Conservation (phyloP, 164 flowering plant species). For the Santalum album region DNA sequence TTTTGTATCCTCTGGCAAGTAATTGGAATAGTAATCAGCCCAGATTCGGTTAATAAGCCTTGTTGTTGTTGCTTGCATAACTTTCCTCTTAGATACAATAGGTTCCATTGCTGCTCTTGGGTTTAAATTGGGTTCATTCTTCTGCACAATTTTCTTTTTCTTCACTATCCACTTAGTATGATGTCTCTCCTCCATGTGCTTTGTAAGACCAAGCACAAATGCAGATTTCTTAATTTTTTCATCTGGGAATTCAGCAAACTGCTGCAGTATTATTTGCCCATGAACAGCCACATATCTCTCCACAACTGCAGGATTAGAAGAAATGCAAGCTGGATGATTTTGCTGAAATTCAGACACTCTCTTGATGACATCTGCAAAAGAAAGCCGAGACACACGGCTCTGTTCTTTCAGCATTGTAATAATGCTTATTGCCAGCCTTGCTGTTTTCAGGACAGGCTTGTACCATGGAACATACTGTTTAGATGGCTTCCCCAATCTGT, state of each 20-base stretch:
- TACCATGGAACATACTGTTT: slow-evolving; percentile 93
- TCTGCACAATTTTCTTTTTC: slow-evolving; percentile 34
- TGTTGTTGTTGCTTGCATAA: slow-evolving; percentile 84
- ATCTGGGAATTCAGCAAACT: slow-evolving; percentile 73
- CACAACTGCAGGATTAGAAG: slow-evolving; percentile 44
- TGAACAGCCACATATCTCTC: slow-evolving; percentile 82
- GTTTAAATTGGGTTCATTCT: slow-evolving; percentile 46
- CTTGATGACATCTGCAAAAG: slow-evolving; percentile 62
- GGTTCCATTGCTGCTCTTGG: slow-evolving; percentile 62
- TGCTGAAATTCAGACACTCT: slow-evolving; percentile 38
- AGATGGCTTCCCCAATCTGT: slow-evolving; percentile 92
- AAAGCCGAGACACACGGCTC: slow-evolving; percentile 55
- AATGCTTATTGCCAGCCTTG: slow-evolving; percentile 55
- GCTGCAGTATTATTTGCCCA: slow-evolving; percentile 76
- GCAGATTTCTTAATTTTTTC: slow-evolving; percentile 46
- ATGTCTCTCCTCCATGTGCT: slow-evolving; percentile 68
- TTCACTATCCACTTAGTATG: slow-evolving; percentile 77
- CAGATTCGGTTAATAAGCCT: slow-evolving; percentile 68
- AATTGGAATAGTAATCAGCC: slow-evolving; percentile 84
- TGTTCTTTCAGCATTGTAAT: slow-evolving; percentile 67
- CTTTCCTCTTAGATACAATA: slow-evolving; percentile 49
- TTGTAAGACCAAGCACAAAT: slow-evolving; percentile 49
- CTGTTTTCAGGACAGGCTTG: slow-evolving; percentile 65
- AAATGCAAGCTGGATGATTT: slow-evolving; percentile 44
- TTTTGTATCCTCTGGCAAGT: slow-evolving; percentile 47